phyloP scores from a whole-genome alignment of 192 early-diverging fungal species.

The Gamsiella multidivaricata region DNA sequence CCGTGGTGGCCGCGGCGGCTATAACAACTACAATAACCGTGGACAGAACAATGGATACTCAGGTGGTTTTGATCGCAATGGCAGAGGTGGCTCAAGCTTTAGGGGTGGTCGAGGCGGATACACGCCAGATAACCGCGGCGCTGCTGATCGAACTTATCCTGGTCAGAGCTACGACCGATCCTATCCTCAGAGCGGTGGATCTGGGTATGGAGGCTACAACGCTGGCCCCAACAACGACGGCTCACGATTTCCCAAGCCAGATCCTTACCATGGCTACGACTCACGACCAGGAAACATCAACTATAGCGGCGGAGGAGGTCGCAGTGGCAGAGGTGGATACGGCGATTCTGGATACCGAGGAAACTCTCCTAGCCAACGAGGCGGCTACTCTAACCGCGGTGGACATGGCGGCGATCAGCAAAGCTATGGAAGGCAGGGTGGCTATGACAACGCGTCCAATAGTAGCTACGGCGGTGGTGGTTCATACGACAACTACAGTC shows the following conservation, averaged over 20 bases:
- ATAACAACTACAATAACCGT: conserved; percentile 32
- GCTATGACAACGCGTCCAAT: conserved; percentile 17
- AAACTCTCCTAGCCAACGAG: conserved; percentile 18
- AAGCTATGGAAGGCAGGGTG: conserved; percentile 20
- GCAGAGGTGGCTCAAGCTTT: conserved; percentile 29
- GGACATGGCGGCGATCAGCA: conserved; percentile 41
- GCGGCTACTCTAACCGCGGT: conserved; percentile 35
- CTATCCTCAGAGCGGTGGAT: conserved; percentile 26
- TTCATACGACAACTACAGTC: conserved; percentile 10
- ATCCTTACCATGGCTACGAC: conserved; percentile 46
- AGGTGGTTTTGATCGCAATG: conserved; percentile 41
- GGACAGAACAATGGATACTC: conserved; percentile 42
- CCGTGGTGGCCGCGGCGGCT: conserved; percentile 32
- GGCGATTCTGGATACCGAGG: conserved; percentile 39
- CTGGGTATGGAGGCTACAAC: conserved; percentile 41
- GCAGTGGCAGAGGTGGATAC: conserved; percentile 41
- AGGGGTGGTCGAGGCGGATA: conserved; percentile 37
- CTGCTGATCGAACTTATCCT: conserved; percentile 34
- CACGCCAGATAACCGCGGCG: conserved; percentile 49
- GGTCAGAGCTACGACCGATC: conserved; percentile 46
- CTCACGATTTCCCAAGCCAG: conserved; percentile 31
- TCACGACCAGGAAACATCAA: conserved; percentile 45
- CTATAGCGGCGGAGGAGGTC: conserved; percentile 34
- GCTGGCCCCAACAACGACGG: conserved; percentile 37
- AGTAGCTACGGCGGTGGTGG: conserved; percentile 1